phyloP scores from a whole-genome alignment of 352 stramenopile genomes.

The Phytopythium sindhum region DNA sequence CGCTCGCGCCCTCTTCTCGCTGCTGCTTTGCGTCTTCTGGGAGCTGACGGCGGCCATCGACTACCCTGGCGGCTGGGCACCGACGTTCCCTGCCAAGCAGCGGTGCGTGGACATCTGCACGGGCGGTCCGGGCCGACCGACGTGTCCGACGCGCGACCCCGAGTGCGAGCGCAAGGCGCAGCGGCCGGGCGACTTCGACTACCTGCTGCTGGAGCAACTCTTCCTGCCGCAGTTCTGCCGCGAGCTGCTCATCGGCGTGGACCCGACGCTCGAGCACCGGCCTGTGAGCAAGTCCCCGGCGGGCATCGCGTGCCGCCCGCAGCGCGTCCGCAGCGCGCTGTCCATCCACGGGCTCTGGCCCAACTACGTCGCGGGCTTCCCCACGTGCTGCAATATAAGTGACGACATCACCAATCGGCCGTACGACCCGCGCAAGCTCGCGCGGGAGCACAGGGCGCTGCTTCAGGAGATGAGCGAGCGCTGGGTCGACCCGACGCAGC shows the following conservation, averaged over 20 bases:
- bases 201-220: constrained; percentile 49
- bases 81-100: constrained; percentile 6
- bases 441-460: constrained; percentile 21
- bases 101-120: constrained; percentile 51
- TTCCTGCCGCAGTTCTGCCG: constrained; percentile 58
- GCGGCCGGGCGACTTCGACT: constrained; percentile 45
- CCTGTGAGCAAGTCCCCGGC: constrained; percentile 40
- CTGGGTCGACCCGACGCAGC: constrained; percentile 45
- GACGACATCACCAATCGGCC: constrained; percentile 27
- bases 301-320: constrained; percentile 36
- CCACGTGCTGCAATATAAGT: constrained; percentile 45
- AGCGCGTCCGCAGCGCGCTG: constrained; percentile 24
- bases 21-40: constrained; percentile 4
- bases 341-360: constrained; percentile 56
- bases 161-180: constrained; percentile 35
- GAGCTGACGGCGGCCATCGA: constrained; percentile 15
- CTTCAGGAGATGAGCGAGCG: constrained; percentile 30
- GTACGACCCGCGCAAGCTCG: constrained; percentile 27
- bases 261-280: constrained; percentile 47
- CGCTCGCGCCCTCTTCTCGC: background rate
- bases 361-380: constrained; percentile 39
- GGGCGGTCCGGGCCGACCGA: constrained; percentile 10
- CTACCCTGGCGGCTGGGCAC: constrained; percentile 42
- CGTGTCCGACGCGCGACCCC: constrained; percentile 29
- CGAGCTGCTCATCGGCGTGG: constrained; percentile 40